phyloP scores from a whole-genome alignment of 73 alveolate species.

The Breviolum minutum region DNA sequence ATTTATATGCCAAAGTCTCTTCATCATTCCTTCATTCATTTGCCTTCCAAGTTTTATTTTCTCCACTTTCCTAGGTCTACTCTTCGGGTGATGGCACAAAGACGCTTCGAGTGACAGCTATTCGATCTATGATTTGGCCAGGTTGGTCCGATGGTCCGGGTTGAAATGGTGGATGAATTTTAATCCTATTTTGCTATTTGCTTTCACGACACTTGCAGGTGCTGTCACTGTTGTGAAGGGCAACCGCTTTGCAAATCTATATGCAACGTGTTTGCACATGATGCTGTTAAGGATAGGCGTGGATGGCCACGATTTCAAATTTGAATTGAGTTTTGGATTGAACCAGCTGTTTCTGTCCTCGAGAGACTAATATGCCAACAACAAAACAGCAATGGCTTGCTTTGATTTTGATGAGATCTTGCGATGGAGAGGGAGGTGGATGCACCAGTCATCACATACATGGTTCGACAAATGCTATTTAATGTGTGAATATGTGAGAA shows the following conservation, averaged over 20 bases:
- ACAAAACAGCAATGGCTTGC: neutral
- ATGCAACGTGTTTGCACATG: slow-evolving; percentile 30
- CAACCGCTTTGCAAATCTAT: slow-evolving; percentile 66
- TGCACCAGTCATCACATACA: no score
- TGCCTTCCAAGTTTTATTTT: neutral
- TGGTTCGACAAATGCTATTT: no score
- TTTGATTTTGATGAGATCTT: no score
- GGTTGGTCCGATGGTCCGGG: neutral
- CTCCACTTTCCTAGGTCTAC: slow-evolving; percentile 37
- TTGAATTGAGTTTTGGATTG: no score
- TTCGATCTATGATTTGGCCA: slow-evolving; percentile 94
- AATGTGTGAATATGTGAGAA: no score
- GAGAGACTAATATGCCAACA: no score
- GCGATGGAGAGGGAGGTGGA: no score
- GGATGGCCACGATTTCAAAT: no score
- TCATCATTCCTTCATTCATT: no score
- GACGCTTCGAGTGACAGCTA: slow-evolving; percentile 63
- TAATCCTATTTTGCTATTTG: neutral
- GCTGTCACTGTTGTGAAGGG: slow-evolving; percentile 91
- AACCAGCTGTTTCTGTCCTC: neutral
- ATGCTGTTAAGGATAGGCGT: no score
- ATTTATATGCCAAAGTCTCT: neutral
- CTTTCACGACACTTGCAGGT: slow-evolving; percentile 17
- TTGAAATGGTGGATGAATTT: neutral
- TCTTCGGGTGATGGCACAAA: slow-evolving; percentile 86